Percentiles rank a stretch among this genome's conserved stretches.
Evolutionary conservation across 371 early-diverging fungal genomes (phyloP).

Genomic region (Blastocladiella emersonii): DNA sequence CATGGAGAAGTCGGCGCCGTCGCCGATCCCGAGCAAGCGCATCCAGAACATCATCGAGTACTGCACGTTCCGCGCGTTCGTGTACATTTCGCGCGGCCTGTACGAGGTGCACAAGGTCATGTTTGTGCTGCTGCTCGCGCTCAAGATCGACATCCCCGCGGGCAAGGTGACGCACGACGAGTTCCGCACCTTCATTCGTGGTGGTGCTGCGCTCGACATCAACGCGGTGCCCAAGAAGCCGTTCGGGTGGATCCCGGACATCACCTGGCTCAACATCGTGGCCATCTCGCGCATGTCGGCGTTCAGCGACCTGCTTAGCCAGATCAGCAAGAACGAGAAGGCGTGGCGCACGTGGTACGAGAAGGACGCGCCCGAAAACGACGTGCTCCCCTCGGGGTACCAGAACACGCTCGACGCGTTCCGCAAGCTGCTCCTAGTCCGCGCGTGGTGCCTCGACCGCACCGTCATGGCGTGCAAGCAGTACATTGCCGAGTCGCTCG

Average conservation of each 20-base stretch:
- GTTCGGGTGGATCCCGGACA: conserved; percentile 47
- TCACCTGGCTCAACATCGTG: conserved; percentile 44
- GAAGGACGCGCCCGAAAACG: conserved; percentile 43
- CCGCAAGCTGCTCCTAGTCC: conserved; percentile 30
- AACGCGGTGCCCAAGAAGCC: conserved; percentile 43
- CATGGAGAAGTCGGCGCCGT: conserved; percentile 39
- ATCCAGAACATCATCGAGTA: conserved; percentile 50
- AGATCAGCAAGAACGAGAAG: conserved; percentile 45
- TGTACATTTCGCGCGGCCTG: conserved; percentile 35
- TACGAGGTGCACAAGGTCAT: conserved; percentile 44
- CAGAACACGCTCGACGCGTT: conserved; percentile 37
- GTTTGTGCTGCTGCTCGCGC: conserved; percentile 37
- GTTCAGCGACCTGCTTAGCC: conserved; percentile 38
- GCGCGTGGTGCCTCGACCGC: conserved; percentile 41
- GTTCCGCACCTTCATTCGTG: conserved; percentile 41
- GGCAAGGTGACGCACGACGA: conserved; percentile 37
- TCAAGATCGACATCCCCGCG: conserved; percentile 37
- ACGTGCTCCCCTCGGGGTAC: conserved; percentile 35
- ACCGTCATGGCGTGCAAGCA: conserved; percentile 39
- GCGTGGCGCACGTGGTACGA: conserved; percentile 45
- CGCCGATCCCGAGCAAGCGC: conserved; percentile 40
- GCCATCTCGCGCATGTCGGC: conserved; percentile 41
- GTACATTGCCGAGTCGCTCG: conserved; percentile 36
- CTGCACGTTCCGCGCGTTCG: conserved; percentile 36
- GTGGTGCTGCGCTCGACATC: conserved; percentile 44